Percentiles rank a stretch among this genome's conserved stretches.
Conservation (phyloP, 1,284 basidiomycete species). For the Leccinum cinnamomeum region DNA sequence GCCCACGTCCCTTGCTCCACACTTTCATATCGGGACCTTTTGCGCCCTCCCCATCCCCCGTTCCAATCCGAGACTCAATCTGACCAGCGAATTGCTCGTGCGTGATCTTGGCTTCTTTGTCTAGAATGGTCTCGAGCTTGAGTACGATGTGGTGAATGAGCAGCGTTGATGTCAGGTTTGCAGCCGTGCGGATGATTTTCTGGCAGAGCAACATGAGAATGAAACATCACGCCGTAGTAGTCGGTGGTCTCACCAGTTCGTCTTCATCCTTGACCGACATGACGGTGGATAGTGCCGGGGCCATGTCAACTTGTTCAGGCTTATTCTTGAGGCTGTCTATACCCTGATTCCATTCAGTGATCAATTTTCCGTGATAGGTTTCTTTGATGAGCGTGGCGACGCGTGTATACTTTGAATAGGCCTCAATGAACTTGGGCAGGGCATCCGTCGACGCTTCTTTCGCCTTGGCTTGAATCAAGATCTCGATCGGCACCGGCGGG, state of each 20-base stretch:
- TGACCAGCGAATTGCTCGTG: slow-evolving; percentile 85
- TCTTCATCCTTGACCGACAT: slow-evolving; percentile 91
- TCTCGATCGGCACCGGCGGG: slow-evolving; percentile 59
- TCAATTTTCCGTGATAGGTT: slow-evolving; percentile 73
- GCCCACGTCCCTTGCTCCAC: slow-evolving; percentile 76
- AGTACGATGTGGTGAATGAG: slow-evolving; percentile 85
- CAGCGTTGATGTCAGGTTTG: slow-evolving; percentile 82
- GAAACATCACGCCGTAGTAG: not conserved
- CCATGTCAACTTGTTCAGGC: slow-evolving; percentile 80
- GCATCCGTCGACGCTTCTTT: slow-evolving; percentile 74
- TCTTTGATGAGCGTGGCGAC: slow-evolving; percentile 79
- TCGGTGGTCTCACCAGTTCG: slow-evolving; percentile 68
- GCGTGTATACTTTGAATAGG: slow-evolving; percentile 56
- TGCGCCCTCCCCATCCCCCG: slow-evolving; percentile 70
- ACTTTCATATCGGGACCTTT: slow-evolving; percentile 88
- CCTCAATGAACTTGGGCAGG: slow-evolving; percentile 58
- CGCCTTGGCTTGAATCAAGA: slow-evolving; percentile 68
- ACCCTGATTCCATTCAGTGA: slow-evolving; percentile 76
- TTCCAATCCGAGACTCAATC: slow-evolving; percentile 86
- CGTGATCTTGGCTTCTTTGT: slow-evolving; percentile 86
- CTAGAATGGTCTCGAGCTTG: slow-evolving; percentile 89
- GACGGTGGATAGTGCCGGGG: slow-evolving; percentile 71
- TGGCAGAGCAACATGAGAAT: slow-evolving; percentile 33
- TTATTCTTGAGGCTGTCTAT: slow-evolving; percentile 52
- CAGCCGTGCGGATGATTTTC: slow-evolving; percentile 78